Evolutionary conservation across 306 rosid species (phyloP).

Genomic region (Vigna nakashimae): DNA sequence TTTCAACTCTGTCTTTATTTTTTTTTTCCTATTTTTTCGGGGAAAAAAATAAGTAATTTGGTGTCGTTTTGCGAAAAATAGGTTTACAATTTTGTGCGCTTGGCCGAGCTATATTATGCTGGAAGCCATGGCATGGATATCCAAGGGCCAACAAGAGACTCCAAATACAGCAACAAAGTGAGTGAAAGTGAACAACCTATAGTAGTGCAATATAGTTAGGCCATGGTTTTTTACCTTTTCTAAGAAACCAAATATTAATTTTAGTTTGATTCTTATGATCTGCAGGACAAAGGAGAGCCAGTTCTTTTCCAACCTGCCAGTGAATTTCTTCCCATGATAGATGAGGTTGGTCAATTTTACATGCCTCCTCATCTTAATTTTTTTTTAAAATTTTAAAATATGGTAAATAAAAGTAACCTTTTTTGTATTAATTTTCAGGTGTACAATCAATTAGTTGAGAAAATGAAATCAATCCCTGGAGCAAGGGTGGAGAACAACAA

Average conservation of each 20-base stretch:
- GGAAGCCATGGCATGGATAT: slow-evolving; percentile 99
- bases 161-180: slow-evolving; percentile 67
- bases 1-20: not conserved
- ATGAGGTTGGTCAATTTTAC: slow-evolving; percentile 58
- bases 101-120: slow-evolving; percentile 92
- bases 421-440: slow-evolving; percentile 56
- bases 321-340: slow-evolving; percentile 91
- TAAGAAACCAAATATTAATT: not conserved
- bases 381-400: not conserved
- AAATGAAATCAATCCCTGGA: slow-evolving; percentile 78
- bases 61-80: slow-evolving; percentile 26
- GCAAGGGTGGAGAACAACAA: slow-evolving; percentile 87
- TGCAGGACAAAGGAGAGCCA: slow-evolving; percentile 65
- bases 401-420: not conserved
- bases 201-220: not conserved
- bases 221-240: not conserved
- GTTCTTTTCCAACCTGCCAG: slow-evolving; percentile 88
- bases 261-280: slow-evolving; percentile 1
- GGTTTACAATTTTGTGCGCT: slow-evolving; percentile 82
- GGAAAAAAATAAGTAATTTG: not conserved
- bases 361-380: not conserved
- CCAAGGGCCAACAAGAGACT: slow-evolving; percentile 78
- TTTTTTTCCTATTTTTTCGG: not conserved
- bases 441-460: slow-evolving; percentile 61
- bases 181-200: slow-evolving; percentile 48